These are phyloP conservation scores for Ceratocystis alfenasii DNA, from an alignment of 2,329 filamentous ascomycete genomes.

Conservation along the genomic window DNA sequence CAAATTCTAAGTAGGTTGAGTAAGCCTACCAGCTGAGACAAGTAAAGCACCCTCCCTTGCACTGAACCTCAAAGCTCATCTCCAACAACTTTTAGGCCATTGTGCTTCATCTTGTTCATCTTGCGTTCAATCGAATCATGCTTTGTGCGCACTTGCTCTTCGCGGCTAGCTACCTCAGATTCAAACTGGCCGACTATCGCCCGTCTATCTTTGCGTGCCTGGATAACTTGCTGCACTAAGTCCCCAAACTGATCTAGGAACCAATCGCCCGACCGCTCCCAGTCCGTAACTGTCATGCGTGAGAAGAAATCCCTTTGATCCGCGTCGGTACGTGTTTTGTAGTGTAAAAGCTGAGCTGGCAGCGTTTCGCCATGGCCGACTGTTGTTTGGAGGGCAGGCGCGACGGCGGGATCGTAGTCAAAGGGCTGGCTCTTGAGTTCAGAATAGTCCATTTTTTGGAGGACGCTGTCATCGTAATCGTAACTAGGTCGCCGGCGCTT, in stretches of 20 bases:
- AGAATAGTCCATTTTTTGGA: constrained; percentile 43
- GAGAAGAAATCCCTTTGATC: constrained; percentile 42
- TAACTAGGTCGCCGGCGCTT: constrained; percentile 36
- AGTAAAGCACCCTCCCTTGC: neutral
- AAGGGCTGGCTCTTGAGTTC: constrained; percentile 42
- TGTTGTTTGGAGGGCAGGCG: constrained; percentile 27
- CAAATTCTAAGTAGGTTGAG: neutral
- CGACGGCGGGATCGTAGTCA: constrained; percentile 43
- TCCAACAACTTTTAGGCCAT: constrained; percentile 44
- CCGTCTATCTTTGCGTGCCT: constrained; percentile 40
- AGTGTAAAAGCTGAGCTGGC: constrained; percentile 39
- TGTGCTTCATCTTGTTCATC: constrained; percentile 43
- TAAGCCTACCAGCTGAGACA: neutral
- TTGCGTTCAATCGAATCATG: constrained; percentile 44
- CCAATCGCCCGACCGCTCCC: constrained; percentile 50
- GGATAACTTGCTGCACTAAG: constrained; percentile 38
- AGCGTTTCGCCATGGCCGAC: constrained; percentile 34
- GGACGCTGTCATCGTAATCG: constrained; percentile 46
- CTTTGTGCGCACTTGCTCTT: constrained; percentile 42
- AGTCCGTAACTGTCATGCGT: constrained; percentile 43
- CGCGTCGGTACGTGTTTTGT: constrained; percentile 35
- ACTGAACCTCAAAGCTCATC: constrained; percentile 17
- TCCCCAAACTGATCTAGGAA: constrained; percentile 43
- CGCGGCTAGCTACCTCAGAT: constrained; percentile 42
- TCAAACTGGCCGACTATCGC: constrained; percentile 41